A percentile compares a stretch with the other conserved stretches of the same genome.
Conservation (phyloP, 257 asterid species). For the Sherardia arvensis region DNA sequence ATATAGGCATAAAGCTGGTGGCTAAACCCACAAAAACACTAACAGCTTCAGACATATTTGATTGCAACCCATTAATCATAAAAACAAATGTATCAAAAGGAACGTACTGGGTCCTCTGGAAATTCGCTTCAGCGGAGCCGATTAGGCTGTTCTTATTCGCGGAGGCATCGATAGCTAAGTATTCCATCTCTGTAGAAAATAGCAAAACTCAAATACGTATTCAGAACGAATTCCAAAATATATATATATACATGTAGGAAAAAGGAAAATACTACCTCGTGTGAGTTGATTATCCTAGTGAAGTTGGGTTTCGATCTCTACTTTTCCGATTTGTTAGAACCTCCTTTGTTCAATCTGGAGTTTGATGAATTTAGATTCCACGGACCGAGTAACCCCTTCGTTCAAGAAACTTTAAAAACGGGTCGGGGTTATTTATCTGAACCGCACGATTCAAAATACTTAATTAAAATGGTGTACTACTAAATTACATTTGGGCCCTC, state of each 20-base stretch:
- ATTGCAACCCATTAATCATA: background rate
- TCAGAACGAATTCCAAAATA: background rate
- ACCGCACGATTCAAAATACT: no score
- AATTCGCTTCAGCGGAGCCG: constrained; percentile 50
- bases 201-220: background rate
- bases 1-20: no score
- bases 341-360: no score
- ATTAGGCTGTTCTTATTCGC: constrained; percentile 27
- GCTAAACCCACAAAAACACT: background rate
- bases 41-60: no score
- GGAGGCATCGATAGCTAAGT: constrained; percentile 37
- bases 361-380: no score
- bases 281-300: background rate
- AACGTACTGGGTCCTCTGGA: constrained; percentile 71
- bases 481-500: no score
- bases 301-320: no score
- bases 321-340: no score
- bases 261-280: background rate
- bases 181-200: constrained; percentile 23
- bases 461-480: no score
- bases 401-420: no score
- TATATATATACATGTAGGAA: background rate
- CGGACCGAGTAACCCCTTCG: no score
- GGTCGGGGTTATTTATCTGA: no score
- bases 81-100: background rate